phyloP scores from a whole-genome alignment of 306 rosid species.

The Vachellia collinsii region DNA sequence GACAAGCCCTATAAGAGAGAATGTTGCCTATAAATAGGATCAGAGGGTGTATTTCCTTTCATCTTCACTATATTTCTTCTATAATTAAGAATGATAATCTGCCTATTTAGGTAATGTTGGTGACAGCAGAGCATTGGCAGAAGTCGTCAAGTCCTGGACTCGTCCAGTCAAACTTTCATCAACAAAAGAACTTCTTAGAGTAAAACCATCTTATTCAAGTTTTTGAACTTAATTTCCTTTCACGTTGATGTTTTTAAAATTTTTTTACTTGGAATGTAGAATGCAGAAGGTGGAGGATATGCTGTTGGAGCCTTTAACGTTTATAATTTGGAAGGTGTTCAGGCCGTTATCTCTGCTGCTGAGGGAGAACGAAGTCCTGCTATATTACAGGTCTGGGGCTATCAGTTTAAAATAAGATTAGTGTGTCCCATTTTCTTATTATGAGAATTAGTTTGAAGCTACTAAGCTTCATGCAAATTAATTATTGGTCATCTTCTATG shows the following conservation, averaged over 20 bases:
- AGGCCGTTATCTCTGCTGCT: constrained; percentile 92
- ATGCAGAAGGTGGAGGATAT: constrained; percentile 85
- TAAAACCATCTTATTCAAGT: constrained; percentile 42
- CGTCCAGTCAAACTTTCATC: constrained; percentile 64
- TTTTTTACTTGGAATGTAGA: constrained; percentile 45
- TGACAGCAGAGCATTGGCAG: constrained; percentile 73
- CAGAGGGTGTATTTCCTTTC: neutral
- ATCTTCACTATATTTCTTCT: constrained; percentile 28
- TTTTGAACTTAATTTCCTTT: constrained; percentile 26
- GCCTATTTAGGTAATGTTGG: constrained; percentile 85
- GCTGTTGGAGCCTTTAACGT: constrained; percentile 99
- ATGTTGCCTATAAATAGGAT: too few species aligned
- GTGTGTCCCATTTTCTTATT: constrained; percentile 18
- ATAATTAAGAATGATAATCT: constrained; percentile 29
- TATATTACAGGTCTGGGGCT: constrained; percentile 78
- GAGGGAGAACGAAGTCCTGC: constrained; percentile 94
- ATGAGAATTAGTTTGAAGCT: neutral
- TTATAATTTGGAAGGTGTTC: constrained; percentile 94
- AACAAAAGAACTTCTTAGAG: constrained; percentile 85
- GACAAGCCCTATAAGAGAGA: too few species aligned
- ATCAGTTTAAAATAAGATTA: constrained; percentile 16
- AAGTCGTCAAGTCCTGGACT: constrained; percentile 86
- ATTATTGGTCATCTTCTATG: constrained; percentile 9
- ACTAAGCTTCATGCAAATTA: constrained; percentile 8
- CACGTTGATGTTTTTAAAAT: constrained; percentile 17